Evolutionary conservation across 139 green algal genomes (phyloP).

Genomic region (Pycnococcus provasolii): DNA sequence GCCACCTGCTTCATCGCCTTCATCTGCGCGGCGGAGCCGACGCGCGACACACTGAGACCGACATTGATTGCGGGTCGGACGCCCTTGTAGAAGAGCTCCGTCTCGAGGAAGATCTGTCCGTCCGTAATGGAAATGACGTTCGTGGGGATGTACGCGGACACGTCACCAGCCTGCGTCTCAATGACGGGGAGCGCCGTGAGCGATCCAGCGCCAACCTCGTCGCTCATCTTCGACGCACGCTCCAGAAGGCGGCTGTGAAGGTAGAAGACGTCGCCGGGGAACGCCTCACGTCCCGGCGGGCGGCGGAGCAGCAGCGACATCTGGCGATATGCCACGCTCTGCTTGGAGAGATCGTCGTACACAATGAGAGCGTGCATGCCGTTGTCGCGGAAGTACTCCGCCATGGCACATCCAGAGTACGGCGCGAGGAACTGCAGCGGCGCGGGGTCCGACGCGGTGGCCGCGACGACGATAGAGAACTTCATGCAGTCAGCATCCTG

Average conservation of each 20-base stretch:
- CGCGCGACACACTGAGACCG: slow-evolving; percentile 68
- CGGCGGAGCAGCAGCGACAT: slow-evolving; percentile 81
- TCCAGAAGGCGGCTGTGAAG: slow-evolving; percentile 75
- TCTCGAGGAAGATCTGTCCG: slow-evolving; percentile 81
- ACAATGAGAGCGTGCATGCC: slow-evolving; percentile 71
- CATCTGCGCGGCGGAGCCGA: slow-evolving; percentile 74
- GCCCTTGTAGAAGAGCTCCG: slow-evolving; percentile 80
- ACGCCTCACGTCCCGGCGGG: slow-evolving; percentile 78
- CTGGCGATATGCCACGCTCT: slow-evolving; percentile 80
- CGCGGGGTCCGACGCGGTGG: slow-evolving; percentile 76
- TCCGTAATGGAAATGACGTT: slow-evolving; percentile 90
- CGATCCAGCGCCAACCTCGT: slow-evolving; percentile 50
- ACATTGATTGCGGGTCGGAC: slow-evolving; percentile 83
- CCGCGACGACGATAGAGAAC: slow-evolving; percentile 69
- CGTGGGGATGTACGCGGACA: slow-evolving; percentile 81
- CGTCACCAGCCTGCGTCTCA: slow-evolving; percentile 63
- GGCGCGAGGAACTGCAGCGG: slow-evolving; percentile 78
- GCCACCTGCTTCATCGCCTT: slow-evolving; percentile 79
- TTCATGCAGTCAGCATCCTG: slow-evolving; percentile 48
- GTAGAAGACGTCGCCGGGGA: slow-evolving; percentile 82
- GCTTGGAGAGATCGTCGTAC: slow-evolving; percentile 85
- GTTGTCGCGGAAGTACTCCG: slow-evolving; percentile 66
- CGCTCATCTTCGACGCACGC: slow-evolving; percentile 49
- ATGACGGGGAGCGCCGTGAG: slow-evolving; percentile 79
- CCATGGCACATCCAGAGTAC: slow-evolving; percentile 78